Base-by-base conservation (phyloP, 2,329 filamentous ascomycete species). In the Xylariaceae sp. region DNA sequence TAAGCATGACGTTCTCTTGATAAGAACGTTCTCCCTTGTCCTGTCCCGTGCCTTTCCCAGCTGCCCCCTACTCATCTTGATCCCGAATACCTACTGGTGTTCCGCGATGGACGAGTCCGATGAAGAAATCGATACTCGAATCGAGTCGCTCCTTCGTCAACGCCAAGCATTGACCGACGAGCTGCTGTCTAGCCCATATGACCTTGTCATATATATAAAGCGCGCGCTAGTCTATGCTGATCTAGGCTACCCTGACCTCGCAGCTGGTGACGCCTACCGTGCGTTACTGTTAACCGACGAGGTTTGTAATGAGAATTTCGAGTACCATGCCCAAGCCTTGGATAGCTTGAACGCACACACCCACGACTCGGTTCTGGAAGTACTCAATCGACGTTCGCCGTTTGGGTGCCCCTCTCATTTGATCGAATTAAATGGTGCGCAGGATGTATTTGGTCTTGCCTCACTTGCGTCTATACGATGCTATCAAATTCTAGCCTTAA, bases 271-370 rank as follows among this genome's bases (percentile, higher is more conserved):
- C 77, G 91, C 91, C 4, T 98, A 98, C 71, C 88, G 89, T 52
- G 92, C 93, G 1, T 81, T 98, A n/a, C 83, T 96, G 3, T 78
- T 99, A 45, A 83, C 89, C 16, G 93, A 98, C 69, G 91, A 95
- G 63, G 82, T 91, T 37, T 74, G 81, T 61, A 88, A 95, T 53
- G 89, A 93, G 59, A 83, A 85, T 40, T 93, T 90, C 64, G 91
- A 97, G 72, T 96, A 92, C 67, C 88, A 95, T 69, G 86, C 91
- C 16, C 77, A 83, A 64, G 87, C 88, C 7, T 63, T 80, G 6
- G 81, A 84, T 49, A 77, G 81, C 9, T 73, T 88, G 46, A 68
- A 77, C 57, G 65, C 71, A 52, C 75, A 76, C 65, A 61, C 64
- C 1, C 54, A 68, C 20, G 69, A 71, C 2, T 69, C 73, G 1